Base-by-base conservation (phyloP, 2,329 filamentous ascomycete genomes). In the Fusarium pseudocircinatum region DNA sequence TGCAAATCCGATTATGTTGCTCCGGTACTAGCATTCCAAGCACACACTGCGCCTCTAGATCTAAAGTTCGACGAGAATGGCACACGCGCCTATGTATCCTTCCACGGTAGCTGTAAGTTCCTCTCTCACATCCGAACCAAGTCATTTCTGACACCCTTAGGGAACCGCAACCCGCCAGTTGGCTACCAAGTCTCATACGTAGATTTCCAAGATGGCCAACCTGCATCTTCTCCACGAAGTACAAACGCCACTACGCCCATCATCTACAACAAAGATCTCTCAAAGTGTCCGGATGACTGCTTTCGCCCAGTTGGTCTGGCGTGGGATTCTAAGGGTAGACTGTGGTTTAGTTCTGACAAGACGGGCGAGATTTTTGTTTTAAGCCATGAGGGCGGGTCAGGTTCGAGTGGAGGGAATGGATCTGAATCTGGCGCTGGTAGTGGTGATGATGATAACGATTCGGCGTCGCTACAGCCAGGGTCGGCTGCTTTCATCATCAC, bases 31-130 rank as follows among this genome's bases (percentile, higher is more conserved):
- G 89, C 88, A 7, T 88, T 88, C 73, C 83, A 83, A 57, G 88
- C 92, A 2, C 93, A 95, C 77, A 92, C 87, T 77, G 92, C 93
- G 0, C 93, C 93, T 2, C 83, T 95, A 2, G 92, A 94, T 71
- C 88, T 94, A 77, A 89, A 90, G 69, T 95, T 95, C 82, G 85
- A 88, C 69, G 77, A 84, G 1, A 82, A 86, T 47, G 88, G 88
- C 39, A 87, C 85, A 16, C 86, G 84, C 4, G 92, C 91, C 2
- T 94, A 89, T 81, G 83, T 95, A 24, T 85, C 89, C 1, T 93
- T 94, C 81, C 92, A 94, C 79, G 92, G 93, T 15, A 92, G 89
- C 79, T 94, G 92, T 91, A 79, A 81, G 83, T 81, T 15, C 4
- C 56, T 30, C 13, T 7, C 3, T 18, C 14, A 24, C 20, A 24